Percentiles rank a stretch among this genome's conserved stretches.
phyloP scores from a whole-genome alignment of 371 early-diverging fungal genomes.

The Mucor piriformis region DNA sequence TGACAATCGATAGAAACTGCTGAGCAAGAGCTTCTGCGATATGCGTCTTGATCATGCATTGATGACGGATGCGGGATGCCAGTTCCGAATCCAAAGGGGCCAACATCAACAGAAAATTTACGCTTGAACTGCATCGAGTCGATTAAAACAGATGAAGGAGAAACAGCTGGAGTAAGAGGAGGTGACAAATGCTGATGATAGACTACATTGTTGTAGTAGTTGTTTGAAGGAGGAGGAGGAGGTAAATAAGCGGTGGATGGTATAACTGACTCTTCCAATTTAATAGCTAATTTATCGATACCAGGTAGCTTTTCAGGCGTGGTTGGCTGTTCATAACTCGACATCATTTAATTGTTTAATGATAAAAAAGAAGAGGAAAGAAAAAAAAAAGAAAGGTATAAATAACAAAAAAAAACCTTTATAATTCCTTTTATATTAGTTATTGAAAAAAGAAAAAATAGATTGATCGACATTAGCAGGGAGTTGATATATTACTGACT shows the following conservation, averaged over 20 bases:
- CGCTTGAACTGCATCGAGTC: conserved; percentile 43
- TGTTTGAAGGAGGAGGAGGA: conserved; percentile 7
- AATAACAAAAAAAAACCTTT: not conserved
- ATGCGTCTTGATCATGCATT: conserved; percentile 34
- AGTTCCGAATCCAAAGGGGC: conserved; percentile 48
- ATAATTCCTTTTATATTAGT: not conserved
- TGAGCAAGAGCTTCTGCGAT: conserved; percentile 39
- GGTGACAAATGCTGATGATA: conserved; percentile 33
- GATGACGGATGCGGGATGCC: conserved; percentile 27
- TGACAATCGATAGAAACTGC: conserved; percentile 31
- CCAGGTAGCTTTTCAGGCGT: conserved; percentile 39
- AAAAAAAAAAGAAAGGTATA: not conserved
- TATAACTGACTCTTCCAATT: conserved; percentile 21
- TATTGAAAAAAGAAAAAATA: not conserved
- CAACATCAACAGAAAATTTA: conserved; percentile 54
- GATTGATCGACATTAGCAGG: conserved; percentile 4
- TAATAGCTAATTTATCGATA: conserved; percentile 30
- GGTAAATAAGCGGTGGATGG: conserved; percentile 14
- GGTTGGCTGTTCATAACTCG: conserved; percentile 20
- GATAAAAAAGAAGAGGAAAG: conserved; percentile 1
- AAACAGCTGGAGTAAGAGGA: conserved; percentile 40
- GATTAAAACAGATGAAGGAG: conserved; percentile 34
- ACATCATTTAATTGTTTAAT: conserved; percentile 5
- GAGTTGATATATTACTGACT: conserved; percentile 1
- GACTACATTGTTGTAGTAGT: conserved; percentile 10